These are phyloP conservation scores for Rusavskia elegans DNA, from an alignment of 495 filamentous ascomycete genomes.

Conservation along the genomic window DNA sequence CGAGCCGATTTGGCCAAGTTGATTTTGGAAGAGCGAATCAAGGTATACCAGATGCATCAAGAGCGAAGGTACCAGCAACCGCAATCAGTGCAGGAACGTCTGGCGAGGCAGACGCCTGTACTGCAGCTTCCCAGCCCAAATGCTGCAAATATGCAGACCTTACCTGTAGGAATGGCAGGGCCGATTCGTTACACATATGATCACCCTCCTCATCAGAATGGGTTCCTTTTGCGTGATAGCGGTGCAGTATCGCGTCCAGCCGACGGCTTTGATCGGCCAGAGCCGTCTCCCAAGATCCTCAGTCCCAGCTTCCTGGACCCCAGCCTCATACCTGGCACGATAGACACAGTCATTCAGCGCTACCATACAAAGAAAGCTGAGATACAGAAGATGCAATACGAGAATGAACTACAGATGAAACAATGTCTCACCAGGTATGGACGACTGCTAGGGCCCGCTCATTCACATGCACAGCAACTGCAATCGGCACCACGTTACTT, in stretches of 20 bases:
- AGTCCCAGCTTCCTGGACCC: conserved; percentile 8
- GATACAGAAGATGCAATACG: not conserved
- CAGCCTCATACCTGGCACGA: conserved; percentile 1
- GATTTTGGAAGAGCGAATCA: conserved; percentile 2
- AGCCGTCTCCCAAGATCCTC: conserved; percentile 2
- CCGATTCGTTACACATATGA: not conserved
- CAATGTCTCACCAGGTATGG: not conserved
- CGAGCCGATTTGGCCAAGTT: conserved; percentile 1
- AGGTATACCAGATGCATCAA: not conserved
- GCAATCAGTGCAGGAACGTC: not conserved
- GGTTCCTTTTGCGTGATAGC: not conserved
- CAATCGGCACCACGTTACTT: not conserved
- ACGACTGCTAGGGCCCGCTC: not conserved
- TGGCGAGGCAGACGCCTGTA: not conserved
- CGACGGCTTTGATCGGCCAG: not conserved
- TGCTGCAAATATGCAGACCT: not conserved
- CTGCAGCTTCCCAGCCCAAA: not conserved
- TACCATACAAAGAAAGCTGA: conserved; percentile 1
- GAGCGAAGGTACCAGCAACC: not conserved
- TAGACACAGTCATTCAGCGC: not conserved
- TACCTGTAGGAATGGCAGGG: not conserved
- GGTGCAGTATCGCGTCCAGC: not conserved
- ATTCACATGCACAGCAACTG: not conserved
- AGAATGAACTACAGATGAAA: conserved; percentile 1
- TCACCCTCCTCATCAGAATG: not conserved